These are phyloP conservation scores for Tuber calosporum DNA, from an alignment of 495 filamentous ascomycete species.

Conservation along the genomic window DNA sequence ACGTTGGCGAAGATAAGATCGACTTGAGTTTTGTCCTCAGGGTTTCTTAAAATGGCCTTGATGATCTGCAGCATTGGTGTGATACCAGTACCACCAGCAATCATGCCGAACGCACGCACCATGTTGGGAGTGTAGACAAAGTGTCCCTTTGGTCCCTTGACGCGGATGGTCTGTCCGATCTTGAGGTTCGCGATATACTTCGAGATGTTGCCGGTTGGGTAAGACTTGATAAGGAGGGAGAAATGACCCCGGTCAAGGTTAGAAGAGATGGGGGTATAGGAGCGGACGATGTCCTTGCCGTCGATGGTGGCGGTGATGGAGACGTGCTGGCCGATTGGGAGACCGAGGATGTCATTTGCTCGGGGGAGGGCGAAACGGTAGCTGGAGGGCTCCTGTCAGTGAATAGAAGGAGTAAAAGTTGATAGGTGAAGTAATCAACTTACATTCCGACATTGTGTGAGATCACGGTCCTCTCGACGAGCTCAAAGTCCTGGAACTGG, in stretches of 20 bases:
- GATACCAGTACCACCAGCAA: constrained; percentile 94
- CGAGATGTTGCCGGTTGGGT: constrained; percentile 92
- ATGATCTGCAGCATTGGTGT: constrained; percentile 97
- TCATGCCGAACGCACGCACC: constrained; percentile 91
- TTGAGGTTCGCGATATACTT: constrained; percentile 75
- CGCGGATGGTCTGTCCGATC: constrained; percentile 79
- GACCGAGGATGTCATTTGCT: constrained; percentile 73
- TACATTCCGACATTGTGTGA: constrained; percentile 96
- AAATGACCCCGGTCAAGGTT: constrained; percentile 90
- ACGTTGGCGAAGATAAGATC: constrained; percentile 97
- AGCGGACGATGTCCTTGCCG: constrained; percentile 86
- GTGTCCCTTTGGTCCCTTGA: constrained; percentile 87
- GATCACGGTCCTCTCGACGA: constrained; percentile 83
- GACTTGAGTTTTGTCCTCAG: constrained; percentile 77
- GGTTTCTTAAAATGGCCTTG: constrained; percentile 72
- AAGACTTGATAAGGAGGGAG: constrained; percentile 94
- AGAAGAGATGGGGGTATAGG: constrained; percentile 92
- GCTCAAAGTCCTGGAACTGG: constrained; percentile 77
- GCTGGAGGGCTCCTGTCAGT: constrained; percentile 45
- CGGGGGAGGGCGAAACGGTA: constrained; percentile 84
- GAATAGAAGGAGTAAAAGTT: constrained; percentile 9
- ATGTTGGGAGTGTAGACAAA: constrained; percentile 95
- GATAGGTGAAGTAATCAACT: constrained; percentile 21
- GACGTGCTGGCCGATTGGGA: constrained; percentile 98
- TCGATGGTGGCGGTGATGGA: constrained; percentile 78